Conservation (phyloP, 2,329 filamentous ascomycete species). For the Teratosphaeria nubilosa region DNA sequence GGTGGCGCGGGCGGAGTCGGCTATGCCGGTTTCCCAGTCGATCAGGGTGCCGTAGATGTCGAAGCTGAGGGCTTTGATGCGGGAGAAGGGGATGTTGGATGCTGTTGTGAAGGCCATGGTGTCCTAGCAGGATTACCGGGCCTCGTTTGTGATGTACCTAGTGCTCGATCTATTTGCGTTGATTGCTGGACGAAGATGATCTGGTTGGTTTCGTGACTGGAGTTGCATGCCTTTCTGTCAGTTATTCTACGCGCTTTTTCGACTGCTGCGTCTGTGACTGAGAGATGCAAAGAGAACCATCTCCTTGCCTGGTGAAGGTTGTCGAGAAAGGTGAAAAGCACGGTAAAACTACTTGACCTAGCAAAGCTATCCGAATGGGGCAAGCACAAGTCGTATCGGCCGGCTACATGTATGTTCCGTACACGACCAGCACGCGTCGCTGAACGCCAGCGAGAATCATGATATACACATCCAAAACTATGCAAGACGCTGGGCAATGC, state of each 20-base stretch:
- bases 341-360: background rate
- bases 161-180: too few species aligned
- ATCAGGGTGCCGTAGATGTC: conserved; percentile 74
- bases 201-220: too few species aligned
- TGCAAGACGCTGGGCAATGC: too few species aligned
- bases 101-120: conserved; percentile 6
- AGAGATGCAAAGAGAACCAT: too few species aligned
- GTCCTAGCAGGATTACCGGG: too few species aligned
- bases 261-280: background rate
- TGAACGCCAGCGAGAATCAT: too few species aligned
- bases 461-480: too few species aligned
- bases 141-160: background rate
- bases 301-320: too few species aligned
- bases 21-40: conserved; percentile 64
- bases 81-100: conserved; percentile 18
- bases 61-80: conserved; percentile 50
- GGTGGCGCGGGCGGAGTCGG: conserved; percentile 38
- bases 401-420: background rate
- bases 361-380: background rate
- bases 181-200: too few species aligned
- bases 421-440: too few species aligned
- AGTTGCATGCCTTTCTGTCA: too few species aligned
- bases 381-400: background rate
- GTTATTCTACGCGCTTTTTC: too few species aligned
- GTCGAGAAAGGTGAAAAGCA: background rate